Evolutionary conservation across 345 rosid genomes (phyloP).

Genomic region (Cochlearia excelsa): DNA sequence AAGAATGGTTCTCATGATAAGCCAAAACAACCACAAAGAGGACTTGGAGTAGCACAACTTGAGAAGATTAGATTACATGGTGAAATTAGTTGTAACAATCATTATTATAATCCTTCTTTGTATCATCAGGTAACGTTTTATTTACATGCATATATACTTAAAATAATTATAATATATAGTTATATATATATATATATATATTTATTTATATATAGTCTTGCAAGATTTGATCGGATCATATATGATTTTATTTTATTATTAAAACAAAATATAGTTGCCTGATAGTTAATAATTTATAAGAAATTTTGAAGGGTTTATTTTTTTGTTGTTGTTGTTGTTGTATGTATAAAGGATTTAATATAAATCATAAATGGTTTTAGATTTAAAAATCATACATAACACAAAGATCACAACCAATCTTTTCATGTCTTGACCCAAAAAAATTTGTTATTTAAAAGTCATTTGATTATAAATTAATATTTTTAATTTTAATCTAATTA

Average conservation of each 20-base stretch:
- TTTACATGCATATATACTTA: constrained; percentile 8
- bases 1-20: constrained; percentile 55
- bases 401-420: constrained; percentile 5
- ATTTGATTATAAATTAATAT: background rate
- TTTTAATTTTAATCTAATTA: background rate
- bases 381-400: background rate
- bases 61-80: constrained; percentile 85
- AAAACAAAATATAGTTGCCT: too few relatives aligned
- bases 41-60: constrained; percentile 95
- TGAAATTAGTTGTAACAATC: constrained; percentile 42
- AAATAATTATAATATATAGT: too few relatives aligned
- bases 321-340: too few relatives aligned
- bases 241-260: too few relatives aligned
- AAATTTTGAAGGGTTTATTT: too few relatives aligned
- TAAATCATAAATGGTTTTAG: too few relatives aligned
- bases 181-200: too few relatives aligned
- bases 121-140: constrained; percentile 52
- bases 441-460: too few relatives aligned
- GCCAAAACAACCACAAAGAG: constrained; percentile 96
- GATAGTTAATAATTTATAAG: too few relatives aligned
- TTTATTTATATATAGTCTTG: too few relatives aligned
- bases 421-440: background rate
- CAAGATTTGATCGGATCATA: too few relatives aligned
- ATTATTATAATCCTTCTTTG: constrained; percentile 39
- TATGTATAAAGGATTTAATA: too few relatives aligned